Evolutionary conservation across 768 basidiomycete species (phyloP), one percentile per base, ranked within the genome.

Genomic region (Mycena vulgaris): DNA sequence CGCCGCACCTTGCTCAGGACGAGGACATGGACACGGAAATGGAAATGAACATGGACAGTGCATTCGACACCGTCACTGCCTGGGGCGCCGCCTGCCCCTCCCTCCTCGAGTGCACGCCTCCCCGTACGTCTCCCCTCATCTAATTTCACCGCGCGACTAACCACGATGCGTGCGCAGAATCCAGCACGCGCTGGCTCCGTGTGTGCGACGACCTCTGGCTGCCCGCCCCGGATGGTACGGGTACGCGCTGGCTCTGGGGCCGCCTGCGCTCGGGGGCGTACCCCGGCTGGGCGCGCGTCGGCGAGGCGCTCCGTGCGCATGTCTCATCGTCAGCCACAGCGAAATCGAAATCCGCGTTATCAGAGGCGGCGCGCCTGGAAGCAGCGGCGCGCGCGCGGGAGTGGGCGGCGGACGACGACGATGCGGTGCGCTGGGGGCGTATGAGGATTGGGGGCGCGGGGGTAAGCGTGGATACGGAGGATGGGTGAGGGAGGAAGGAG

Each of bases 61-160:
- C 83, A 39, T 82, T 81, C 66, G 65, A 72, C 4, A 82, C 80
- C 4, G 82, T 83, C 27, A 81, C 79, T 7, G 71, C 75, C n/a
- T 85, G 82, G 81, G 83, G 84, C 4, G 71, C 68, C 19, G 80
- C 75, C 6, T 85, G 84, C 56, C 76, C 78, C 9, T 80, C 81
- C 8, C 78, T 85, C 27, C 52, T 71, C 28, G 79, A 83, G 40
- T 83, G 83, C 42, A 76, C 77, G 0, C 77, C 83, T 47, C 82
- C 82, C 19, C 81, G 84, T 84, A 71, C 72, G 82, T 31, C 9
- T 14, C 8, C 35, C 35, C 14, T 45, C 42, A 14, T 21, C 6
- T 45, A 10, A 9, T 45, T 45, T 23, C 27, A 5, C 5, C 40
- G 19, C 48, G 25, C 27, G n/a, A n/a, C n/a, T n/a, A n/a, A n/a